phyloP scores from a whole-genome alignment of 768 basidiomycete genomes.

The Phlegmacium glaucopus region DNA sequence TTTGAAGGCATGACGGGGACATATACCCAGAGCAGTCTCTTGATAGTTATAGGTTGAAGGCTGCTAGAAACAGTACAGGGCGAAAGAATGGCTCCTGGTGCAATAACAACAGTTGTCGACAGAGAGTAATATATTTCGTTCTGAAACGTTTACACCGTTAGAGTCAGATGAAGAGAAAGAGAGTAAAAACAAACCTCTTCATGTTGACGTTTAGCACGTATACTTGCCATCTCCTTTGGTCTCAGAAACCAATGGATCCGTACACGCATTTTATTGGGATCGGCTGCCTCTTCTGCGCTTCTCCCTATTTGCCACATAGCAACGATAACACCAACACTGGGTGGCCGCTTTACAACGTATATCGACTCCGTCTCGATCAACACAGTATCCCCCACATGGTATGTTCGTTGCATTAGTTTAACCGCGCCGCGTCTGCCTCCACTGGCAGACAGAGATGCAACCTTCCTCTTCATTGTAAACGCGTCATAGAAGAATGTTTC shows the following conservation, averaged over 20 bases:
- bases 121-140: constrained; percentile 76
- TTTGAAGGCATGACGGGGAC: constrained; percentile 18
- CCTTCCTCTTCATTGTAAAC: constrained; percentile 29
- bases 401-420: constrained; percentile 29
- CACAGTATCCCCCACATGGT: constrained; percentile 64
- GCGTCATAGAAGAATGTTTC: constrained; percentile 35
- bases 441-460: constrained; percentile 16
- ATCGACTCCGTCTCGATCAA: constrained; percentile 50
- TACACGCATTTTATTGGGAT: constrained; percentile 44
- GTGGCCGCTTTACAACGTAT: constrained; percentile 36
- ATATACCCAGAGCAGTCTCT: constrained; percentile 8
- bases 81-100: constrained; percentile 47
- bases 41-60: constrained; percentile 11
- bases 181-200: constrained; percentile 41
- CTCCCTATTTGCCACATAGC: constrained; percentile 60
- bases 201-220: constrained; percentile 60
- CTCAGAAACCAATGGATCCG: constrained; percentile 76
- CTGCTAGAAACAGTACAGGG: constrained; percentile 46
- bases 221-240: constrained; percentile 56
- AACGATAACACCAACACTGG: constrained; percentile 67
- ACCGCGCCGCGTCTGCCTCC: constrained; percentile 16
- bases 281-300: constrained; percentile 28
- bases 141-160: constrained; percentile 31
- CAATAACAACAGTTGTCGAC: constrained; percentile 41
- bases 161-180: not conserved